Evolutionary conservation across 495 filamentous ascomycete species (phyloP).

Genomic region (Talaromyces stipitatus): DNA sequence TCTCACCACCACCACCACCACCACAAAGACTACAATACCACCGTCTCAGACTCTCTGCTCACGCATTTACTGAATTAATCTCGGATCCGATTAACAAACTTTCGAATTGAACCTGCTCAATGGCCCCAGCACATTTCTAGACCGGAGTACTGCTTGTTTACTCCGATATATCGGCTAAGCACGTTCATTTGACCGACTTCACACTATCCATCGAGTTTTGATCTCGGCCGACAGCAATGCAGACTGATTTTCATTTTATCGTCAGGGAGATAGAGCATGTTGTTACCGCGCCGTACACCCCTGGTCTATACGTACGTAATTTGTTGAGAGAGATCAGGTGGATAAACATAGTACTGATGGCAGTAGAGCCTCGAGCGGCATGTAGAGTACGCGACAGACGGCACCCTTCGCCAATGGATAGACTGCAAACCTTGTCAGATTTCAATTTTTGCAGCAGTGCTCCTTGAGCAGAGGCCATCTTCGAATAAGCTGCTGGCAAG

Average conservation of each 20-base stretch:
- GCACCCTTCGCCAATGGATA: constrained; percentile 29
- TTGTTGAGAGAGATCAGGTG: neutral
- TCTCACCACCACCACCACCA: neutral
- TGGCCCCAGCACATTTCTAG: neutral
- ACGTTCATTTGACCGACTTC: neutral
- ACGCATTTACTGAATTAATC: neutral
- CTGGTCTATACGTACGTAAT: constrained; percentile 30
- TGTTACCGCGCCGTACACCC: constrained; percentile 32
- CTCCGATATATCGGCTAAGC: neutral
- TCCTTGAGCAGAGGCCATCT: constrained; percentile 37
- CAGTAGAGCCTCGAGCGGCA: constrained; percentile 31
- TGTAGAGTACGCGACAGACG: constrained; percentile 10
- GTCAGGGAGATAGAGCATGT: constrained; percentile 33
- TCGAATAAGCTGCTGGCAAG: constrained; percentile 32
- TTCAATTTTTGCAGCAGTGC: constrained; percentile 26
- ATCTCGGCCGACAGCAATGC: neutral
- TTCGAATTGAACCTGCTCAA: neutral
- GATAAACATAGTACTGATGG: neutral
- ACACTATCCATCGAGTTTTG: neutral
- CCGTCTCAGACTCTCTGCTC: neutral
- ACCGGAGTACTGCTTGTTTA: neutral
- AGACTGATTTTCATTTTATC: neutral
- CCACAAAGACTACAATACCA: neutral
- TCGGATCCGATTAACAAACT: neutral
- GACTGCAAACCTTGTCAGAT: constrained; percentile 40